These are phyloP conservation scores for Corniculantispora saksenae DNA, from an alignment of 2,329 filamentous ascomycete species.

Conservation along the genomic window DNA sequence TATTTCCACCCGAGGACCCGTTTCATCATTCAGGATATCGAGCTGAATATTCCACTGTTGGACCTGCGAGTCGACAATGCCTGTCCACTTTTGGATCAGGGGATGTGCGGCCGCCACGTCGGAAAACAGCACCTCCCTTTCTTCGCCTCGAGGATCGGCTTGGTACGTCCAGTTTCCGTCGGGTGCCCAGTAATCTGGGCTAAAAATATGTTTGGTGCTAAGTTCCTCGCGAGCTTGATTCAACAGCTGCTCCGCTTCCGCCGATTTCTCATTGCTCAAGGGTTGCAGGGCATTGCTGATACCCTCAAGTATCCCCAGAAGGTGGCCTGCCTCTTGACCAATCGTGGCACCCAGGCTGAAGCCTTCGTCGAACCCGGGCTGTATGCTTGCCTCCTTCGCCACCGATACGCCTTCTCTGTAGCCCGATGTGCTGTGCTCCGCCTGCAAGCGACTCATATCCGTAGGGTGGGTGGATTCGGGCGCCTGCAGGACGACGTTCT, in stretches of 20 bases:
- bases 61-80: constrained; percentile 33
- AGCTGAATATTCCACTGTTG: constrained; percentile 37
- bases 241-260: constrained; percentile 37
- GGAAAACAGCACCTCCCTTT: constrained; percentile 52
- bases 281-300: constrained; percentile 52
- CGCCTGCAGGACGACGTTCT: constrained; percentile 16
- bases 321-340: constrained; percentile 70
- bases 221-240: constrained; percentile 60
- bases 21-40: constrained; percentile 36
- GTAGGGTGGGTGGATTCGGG: constrained; percentile 43
- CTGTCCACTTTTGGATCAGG: constrained; percentile 63
- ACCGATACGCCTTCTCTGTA: constrained; percentile 84
- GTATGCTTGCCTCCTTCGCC: constrained; percentile 75
- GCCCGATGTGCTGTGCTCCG: constrained; percentile 78
- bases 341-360: constrained; percentile 82
- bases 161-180: constrained; percentile 73
- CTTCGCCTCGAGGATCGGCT: constrained; percentile 41
- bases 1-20: constrained; percentile 30
- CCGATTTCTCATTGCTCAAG: constrained; percentile 28
- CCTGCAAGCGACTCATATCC: constrained; percentile 73
- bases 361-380: constrained; percentile 88
- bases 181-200: constrained; percentile 63
- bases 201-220: constrained; percentile 63
- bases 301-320: constrained; percentile 78
- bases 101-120: constrained; percentile 70